Evolutionary conservation across 495 filamentous ascomycete genomes (phyloP), one percentile per base, ranked within the genome.

Genomic region (Jackrogersella minutella): DNA sequence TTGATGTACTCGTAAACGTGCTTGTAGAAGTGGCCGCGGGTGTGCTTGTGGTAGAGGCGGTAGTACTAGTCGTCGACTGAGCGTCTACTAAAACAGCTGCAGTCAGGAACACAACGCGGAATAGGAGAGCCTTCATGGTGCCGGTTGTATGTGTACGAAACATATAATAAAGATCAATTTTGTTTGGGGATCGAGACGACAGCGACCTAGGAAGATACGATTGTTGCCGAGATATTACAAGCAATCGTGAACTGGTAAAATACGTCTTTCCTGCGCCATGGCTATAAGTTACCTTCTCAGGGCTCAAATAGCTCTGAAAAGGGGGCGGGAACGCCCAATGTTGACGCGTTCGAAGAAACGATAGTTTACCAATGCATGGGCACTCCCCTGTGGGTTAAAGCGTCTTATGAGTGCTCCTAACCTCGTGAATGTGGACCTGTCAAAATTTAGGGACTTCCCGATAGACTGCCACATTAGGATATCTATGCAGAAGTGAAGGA

Each of bases 41-140:
- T 46, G 76, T 70, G 31, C 75, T 73, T 40, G 41, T 13, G 8
- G 54, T 49, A n/a, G 64, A 49, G 2, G 36, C 33, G 0, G 49
- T 22, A 10, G 47, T 33, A 0, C 46, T 51, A 0, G 58, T 54
- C 19, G 50, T 47, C n/a, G 57, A 52, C 41, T 64, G 40, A 4
- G 66, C 61, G 9, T 19, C 9, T 11, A 36, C 61, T 17, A 22
- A 52, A 24, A 72, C 37, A 49, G 65, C 72, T 22, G 74, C 70
- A 33, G 73, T 74, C 53, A 80, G 64, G 39, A 73, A 24, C 40
- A 73, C 76, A 28, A 74, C 46, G 21, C 74, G 58, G 36, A 79
- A 41, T 26, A 77, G 21, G 55, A 69, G 19, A 60, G 68, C 39
- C 70, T 78, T 79, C 79, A 81, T 80, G 49, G 52, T 77, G 66